phyloP scores from a whole-genome alignment of 306 rosid species.

The Rosa multiflora region DNA sequence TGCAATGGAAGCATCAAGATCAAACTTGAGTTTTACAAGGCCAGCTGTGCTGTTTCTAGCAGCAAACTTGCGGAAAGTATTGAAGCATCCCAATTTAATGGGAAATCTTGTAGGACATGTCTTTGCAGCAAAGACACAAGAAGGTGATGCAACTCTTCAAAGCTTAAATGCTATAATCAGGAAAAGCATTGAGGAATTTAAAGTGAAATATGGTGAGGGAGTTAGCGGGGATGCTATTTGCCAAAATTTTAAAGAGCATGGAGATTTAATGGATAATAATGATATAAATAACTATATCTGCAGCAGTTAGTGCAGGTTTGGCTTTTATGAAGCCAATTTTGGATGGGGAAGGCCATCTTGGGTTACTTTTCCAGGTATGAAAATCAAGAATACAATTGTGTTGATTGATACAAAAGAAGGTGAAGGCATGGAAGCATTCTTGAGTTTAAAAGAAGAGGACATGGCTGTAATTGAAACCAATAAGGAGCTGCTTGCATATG shows the following conservation, averaged over 20 bases:
- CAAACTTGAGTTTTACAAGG: background rate
- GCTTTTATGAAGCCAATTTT: background rate
- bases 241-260: background rate
- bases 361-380: background rate
- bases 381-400: background rate
- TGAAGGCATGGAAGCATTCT: background rate
- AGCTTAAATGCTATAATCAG: background rate
- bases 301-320: background rate
- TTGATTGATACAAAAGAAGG: background rate
- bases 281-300: background rate
- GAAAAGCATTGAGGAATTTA: background rate
- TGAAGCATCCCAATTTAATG: conserved; percentile 20
- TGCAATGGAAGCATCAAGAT: background rate
- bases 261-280: conserved; percentile 37
- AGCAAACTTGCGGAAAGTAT: conserved; percentile 12
- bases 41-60: too few relatives aligned
- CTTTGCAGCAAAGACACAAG: background rate
- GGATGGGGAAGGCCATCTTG: background rate
- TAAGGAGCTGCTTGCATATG: background rate
- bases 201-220: background rate
- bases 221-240: background rate
- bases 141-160: background rate
- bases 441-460: background rate
- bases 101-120: conserved; percentile 38
- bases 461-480: background rate